Conservation (phyloP, 768 basidiomycete genomes). For the Tylopilus sp. region DNA sequence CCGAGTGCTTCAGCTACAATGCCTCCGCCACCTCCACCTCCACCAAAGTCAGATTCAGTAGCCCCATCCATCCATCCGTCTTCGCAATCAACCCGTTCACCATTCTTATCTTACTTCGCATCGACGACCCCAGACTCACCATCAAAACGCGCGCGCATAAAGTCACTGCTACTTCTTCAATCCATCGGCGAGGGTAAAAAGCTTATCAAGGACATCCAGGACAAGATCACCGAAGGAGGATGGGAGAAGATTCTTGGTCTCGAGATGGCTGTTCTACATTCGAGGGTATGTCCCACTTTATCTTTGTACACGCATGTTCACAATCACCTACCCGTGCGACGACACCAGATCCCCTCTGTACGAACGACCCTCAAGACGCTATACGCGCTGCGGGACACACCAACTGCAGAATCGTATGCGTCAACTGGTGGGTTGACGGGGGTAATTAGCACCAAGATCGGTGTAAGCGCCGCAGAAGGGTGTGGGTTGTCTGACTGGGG, state of each 20-base stretch:
- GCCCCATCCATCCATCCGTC: neutral
- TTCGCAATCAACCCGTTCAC: constrained; percentile 12
- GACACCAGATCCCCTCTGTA: constrained; percentile 6
- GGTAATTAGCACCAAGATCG: constrained; percentile 57
- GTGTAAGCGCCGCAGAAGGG: constrained; percentile 54
- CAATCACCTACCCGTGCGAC: neutral
- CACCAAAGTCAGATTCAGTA: constrained; percentile 5
- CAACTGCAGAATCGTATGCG: constrained; percentile 85
- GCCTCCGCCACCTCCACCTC: constrained; percentile 8
- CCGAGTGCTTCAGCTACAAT: constrained; percentile 4
- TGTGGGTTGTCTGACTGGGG: constrained; percentile 40
- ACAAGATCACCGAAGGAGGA: constrained; percentile 12
- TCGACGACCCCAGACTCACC: constrained; percentile 81
- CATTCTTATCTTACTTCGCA: constrained; percentile 64
- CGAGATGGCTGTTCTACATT: constrained; percentile 77
- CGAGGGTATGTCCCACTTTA: constrained; percentile 49
- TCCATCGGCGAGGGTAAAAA: constrained; percentile 18
- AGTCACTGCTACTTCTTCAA: constrained; percentile 76
- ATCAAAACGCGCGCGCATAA: constrained; percentile 69
- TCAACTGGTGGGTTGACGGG: constrained; percentile 61
- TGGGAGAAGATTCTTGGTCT: constrained; percentile 55
- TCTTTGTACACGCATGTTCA: neutral
- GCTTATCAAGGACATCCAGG: constrained; percentile 18
- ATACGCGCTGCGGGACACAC: constrained; percentile 63
- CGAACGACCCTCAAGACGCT: constrained; percentile 59